Evolutionary conservation across 1,284 basidiomycete species (phyloP).

Genomic region (Moesziomyces antarcticus): DNA sequence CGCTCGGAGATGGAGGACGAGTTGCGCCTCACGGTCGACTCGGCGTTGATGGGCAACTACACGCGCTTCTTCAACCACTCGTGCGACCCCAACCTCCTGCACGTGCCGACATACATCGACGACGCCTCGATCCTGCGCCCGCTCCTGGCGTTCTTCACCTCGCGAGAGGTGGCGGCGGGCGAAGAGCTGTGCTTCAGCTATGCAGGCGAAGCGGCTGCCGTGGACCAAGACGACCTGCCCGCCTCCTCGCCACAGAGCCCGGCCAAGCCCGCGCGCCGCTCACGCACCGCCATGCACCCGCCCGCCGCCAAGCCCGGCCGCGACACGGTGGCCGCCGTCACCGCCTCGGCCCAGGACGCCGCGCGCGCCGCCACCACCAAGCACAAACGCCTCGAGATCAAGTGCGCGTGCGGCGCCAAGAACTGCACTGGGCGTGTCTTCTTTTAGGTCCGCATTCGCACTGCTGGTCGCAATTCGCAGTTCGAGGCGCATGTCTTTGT

Average conservation of each 20-base stretch:
- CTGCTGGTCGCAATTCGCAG: too few relatives aligned
- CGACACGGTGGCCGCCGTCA: conserved; percentile 10
- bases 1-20: conserved; percentile 24
- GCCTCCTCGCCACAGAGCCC: conserved; percentile 3
- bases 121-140: conserved; percentile 73
- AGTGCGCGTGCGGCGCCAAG: conserved; percentile 21
- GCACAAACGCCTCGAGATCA: background rate
- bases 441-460: too few relatives aligned
- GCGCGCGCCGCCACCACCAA: background rate
- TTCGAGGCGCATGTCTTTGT: too few relatives aligned
- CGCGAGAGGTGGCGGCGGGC: conserved; percentile 74
- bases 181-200: conserved; percentile 71
- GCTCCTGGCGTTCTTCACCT: conserved; percentile 77
- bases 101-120: conserved; percentile 79
- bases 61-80: conserved; percentile 73
- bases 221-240: background rate
- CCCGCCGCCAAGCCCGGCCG: conserved; percentile 15
- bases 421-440: conserved; percentile 29
- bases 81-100: conserved; percentile 83
- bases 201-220: conserved; percentile 6
- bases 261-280: background rate
- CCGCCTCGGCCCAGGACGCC: conserved; percentile 6
- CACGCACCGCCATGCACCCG: conserved; percentile 10
- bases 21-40: conserved; percentile 43
- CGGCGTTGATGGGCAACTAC: conserved; percentile 53